Base-by-base conservation (phyloP, 2,329 filamentous ascomycete genomes). In the Neofusicoccum parvum region DNA sequence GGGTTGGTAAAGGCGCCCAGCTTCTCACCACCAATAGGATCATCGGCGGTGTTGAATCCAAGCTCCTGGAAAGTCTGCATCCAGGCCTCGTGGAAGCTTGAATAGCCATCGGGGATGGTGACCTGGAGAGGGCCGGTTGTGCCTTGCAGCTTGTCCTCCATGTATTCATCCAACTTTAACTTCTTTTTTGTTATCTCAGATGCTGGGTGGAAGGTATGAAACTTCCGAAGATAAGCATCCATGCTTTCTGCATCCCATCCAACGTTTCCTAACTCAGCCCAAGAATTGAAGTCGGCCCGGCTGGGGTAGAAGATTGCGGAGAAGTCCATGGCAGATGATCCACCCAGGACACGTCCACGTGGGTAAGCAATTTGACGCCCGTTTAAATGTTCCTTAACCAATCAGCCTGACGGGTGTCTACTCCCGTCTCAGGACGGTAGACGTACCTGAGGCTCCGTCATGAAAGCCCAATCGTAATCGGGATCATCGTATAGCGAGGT, bases 181-280 rank as follows among this genome's bases (percentile, higher is more conserved):
- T 67, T 67, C 17, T 68, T 51, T 9, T 32, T 7, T 14, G 62
- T 67, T 14, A 58, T 37, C 5, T 69, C 27, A 23, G 66, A 66
- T 5, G 69, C 67, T 1, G 50, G 66, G 6, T 37, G 65, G 5
- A 73, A 63, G 2, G 69, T 71, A 49, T 73, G 69, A 12, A 68
- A 69, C 59, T 73, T 75, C 37, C 70, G 59, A 14, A 73, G 68
- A 56, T 75, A 77, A 1, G 68, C 68, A 0, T 56, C 49, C 6
- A 75, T 34, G 1, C 78, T 78, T 48, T 84, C 75, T 83, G 85
- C 89, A 0, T 80, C 78, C 87, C 87, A 89, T 2, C 85, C 86
- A 1, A 68, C 65, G 69, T 88, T 88, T 0, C 86, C 87, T 9
- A 89, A 74, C 32, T 78, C 74, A 48, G 82, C 83, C 87, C 86